Evolutionary conservation across 768 basidiomycete genomes (phyloP).

Genomic region (Omphalotus guepiniiformis): DNA sequence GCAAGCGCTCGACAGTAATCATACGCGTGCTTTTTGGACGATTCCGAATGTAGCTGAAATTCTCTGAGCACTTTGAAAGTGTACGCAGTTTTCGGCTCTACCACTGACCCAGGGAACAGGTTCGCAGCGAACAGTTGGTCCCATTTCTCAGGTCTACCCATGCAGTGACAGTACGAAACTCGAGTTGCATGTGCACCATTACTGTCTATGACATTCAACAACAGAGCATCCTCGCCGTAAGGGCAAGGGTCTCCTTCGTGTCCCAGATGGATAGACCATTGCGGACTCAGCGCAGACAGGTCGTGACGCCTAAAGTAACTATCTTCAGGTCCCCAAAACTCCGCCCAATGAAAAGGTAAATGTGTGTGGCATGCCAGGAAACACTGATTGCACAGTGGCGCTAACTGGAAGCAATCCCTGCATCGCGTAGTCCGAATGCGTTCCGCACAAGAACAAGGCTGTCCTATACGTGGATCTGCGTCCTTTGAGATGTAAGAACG

Average conservation of each 20-base stretch:
- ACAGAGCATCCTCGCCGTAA: background rate
- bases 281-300: background rate
- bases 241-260: background rate
- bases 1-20: conserved; percentile 12
- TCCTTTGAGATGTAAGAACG: background rate
- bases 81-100: conserved; percentile 10
- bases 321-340: background rate
- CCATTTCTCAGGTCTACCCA: background rate
- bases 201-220: conserved; percentile 4
- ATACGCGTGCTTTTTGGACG: conserved; percentile 14
- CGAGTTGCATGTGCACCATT: conserved; percentile 8
- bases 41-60: conserved; percentile 11
- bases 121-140: conserved; percentile 6
- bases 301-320: background rate
- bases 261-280: background rate
- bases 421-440: background rate
- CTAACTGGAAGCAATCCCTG: background rate
- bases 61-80: conserved; percentile 14
- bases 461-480: background rate
- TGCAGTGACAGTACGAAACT: conserved; percentile 6
- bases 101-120: conserved; percentile 12
- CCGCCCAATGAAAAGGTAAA: background rate
- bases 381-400: background rate
- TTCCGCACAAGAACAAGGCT: background rate
- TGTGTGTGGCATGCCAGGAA: background rate